These are phyloP conservation scores for Metschnikowia reukaufii DNA, from an alignment of 805 yeast species.

Conservation along the genomic window DNA sequence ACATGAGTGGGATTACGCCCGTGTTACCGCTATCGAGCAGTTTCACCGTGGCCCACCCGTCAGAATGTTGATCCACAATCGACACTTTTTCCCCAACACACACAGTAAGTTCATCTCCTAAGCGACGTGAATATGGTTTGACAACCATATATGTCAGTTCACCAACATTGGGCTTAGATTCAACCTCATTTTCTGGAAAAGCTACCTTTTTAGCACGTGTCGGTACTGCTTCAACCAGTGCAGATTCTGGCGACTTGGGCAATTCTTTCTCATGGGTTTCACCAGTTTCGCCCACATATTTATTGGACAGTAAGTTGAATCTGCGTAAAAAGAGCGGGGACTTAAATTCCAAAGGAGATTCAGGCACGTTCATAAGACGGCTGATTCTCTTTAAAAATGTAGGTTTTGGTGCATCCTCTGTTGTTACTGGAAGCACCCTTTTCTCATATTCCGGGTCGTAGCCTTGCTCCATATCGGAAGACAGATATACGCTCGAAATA, in stretches of 20 bases:
- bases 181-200: neutral
- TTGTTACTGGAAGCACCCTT: neutral
- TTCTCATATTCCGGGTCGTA: neutral
- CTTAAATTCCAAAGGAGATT: constrained; percentile 20
- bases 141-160: constrained; percentile 23
- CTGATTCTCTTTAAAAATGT: constrained; percentile 19
- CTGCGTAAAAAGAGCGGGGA: constrained; percentile 36
- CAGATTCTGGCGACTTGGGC: constrained; percentile 23
- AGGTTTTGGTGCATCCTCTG: constrained; percentile 1
- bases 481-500: constrained; percentile 8
- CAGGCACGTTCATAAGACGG: constrained; percentile 24
- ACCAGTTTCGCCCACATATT: constrained; percentile 10
- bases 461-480: constrained; percentile 8
- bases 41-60: constrained; percentile 42
- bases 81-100: constrained; percentile 31
- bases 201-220: neutral
- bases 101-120: constrained; percentile 37
- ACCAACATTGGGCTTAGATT: neutral
- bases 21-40: constrained; percentile 15
- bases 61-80: constrained; percentile 27
- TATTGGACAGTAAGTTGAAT: constrained; percentile 29
- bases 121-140: constrained; percentile 26
- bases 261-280: constrained; percentile 9
- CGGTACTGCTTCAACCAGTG: constrained; percentile 1
- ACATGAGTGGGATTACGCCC: constrained; percentile 37